A percentile compares a stretch with the other conserved stretches of the same genome.
phyloP scores from a whole-genome alignment of 371 early-diverging fungal species.

The Conidiobolus incongruus region DNA sequence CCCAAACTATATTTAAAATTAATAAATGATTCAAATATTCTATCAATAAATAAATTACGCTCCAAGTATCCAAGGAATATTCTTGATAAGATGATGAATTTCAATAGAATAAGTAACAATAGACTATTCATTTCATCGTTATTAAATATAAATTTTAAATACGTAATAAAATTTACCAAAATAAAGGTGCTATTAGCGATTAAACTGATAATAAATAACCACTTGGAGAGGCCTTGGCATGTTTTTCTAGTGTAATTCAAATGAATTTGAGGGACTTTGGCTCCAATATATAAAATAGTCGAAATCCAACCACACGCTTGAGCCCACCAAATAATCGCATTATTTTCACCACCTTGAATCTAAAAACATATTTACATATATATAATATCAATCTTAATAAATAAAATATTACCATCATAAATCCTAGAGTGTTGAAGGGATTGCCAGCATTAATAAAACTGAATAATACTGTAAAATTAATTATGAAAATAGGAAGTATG shows the following conservation, averaged over 20 bases:
- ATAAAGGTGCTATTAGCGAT: conserved; percentile 55
- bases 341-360: too few relatives aligned
- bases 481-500: too few relatives aligned
- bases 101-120: not conserved
- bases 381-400: too few relatives aligned
- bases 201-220: conserved; percentile 64
- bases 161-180: conserved; percentile 5
- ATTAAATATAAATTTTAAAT: not conserved
- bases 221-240: conserved; percentile 43
- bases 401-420: too few relatives aligned
- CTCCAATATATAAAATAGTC: not conserved
- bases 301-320: not conserved
- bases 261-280: conserved; percentile 47
- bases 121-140: not conserved
- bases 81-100: not conserved
- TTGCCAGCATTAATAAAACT: too few relatives aligned
- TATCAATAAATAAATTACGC: too few relatives aligned
- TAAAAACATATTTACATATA: too few relatives aligned
- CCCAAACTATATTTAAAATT: too few relatives aligned
- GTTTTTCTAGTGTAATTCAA: conserved; percentile 45
- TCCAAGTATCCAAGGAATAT: not conserved
- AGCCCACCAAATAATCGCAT: not conserved
- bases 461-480: too few relatives aligned
- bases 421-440: too few relatives aligned
- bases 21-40: too few relatives aligned